Percentiles rank a stretch among this genome's conserved stretches.
These are phyloP conservation scores for Conticribra weissflogii DNA, from an alignment of 108 stramenopile genomes.

Conservation along the genomic window DNA sequence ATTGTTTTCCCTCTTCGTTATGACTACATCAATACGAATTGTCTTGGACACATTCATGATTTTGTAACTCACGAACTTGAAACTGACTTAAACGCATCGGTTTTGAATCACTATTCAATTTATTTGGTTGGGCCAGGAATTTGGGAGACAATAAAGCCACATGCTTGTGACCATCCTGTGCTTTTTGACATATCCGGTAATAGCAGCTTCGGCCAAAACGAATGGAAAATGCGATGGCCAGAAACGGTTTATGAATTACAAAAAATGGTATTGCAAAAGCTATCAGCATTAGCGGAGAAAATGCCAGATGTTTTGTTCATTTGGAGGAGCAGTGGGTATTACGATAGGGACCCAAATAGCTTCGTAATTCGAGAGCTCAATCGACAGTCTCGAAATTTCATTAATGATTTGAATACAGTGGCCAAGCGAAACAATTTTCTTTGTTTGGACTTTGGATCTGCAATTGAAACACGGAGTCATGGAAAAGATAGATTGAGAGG, in stretches of 20 bases:
- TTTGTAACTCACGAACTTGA: conserved; percentile 5
- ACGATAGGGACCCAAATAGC: too few species aligned
- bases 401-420: not conserved
- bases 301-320: not conserved
- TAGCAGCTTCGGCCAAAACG: not conserved
- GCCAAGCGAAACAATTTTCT: not conserved
- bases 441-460: conserved; percentile 9
- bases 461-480: conserved; percentile 5
- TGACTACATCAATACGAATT: conserved; percentile 13
- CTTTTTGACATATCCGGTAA: not conserved
- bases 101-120: conserved; percentile 3
- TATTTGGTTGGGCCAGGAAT: conserved; percentile 9
- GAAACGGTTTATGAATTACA: not conserved
- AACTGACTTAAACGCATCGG: not conserved
- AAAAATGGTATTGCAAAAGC: not conserved
- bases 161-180: conserved; percentile 4
- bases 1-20: conserved; percentile 2
- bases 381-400: too few species aligned
- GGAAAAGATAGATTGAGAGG: conserved; percentile 6
- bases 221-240: conserved; percentile 1
- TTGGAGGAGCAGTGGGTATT: conserved; percentile 2
- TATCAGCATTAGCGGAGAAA: conserved; percentile 1
- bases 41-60: conserved; percentile 6
- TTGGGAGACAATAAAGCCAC: conserved; percentile 10
- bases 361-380: too few species aligned